A percentile compares a stretch with the other conserved stretches of the same genome.
Conservation (phyloP, 805 yeast genomes). For the Suhomyces sp. region DNA sequence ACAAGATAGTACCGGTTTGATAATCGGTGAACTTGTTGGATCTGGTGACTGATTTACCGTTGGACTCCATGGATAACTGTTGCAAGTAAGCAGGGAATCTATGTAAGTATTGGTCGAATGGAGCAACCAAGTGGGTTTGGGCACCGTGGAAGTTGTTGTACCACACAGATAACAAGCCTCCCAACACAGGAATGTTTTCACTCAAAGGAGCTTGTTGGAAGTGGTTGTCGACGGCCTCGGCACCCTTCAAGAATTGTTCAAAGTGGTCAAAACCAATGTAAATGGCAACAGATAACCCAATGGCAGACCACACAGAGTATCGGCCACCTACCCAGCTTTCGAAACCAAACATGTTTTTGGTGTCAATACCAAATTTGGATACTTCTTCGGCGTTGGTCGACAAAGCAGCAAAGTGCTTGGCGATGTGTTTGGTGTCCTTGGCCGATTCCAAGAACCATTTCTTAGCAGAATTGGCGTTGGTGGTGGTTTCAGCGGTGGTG, state of each 20-base stretch:
- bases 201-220: slow-evolving; percentile 81
- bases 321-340: slow-evolving; percentile 99
- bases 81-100: slow-evolving; percentile 99
- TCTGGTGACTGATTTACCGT: slow-evolving; percentile 96
- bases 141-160: slow-evolving; percentile 98
- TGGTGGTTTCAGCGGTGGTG: slow-evolving; percentile 97
- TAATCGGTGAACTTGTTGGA: slow-evolving; percentile 87
- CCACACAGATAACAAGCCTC: slow-evolving; percentile 95
- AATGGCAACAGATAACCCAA: slow-evolving; percentile 92
- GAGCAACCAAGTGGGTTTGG: slow-evolving; percentile 97
- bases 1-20: slow-evolving; percentile 92
- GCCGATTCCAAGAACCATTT: slow-evolving; percentile 83
- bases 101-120: slow-evolving; percentile 97
- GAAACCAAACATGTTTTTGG: slow-evolving; percentile 97
- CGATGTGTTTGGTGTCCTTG: slow-evolving; percentile 67
- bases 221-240: slow-evolving; percentile 94
- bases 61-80: slow-evolving; percentile 98
- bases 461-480: slow-evolving; percentile 95
- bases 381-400: slow-evolving; percentile 93
- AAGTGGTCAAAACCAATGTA: slow-evolving; percentile 96
- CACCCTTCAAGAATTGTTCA: slow-evolving; percentile 90
- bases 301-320: slow-evolving; percentile 99
- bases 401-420: slow-evolving; percentile 96
- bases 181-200: slow-evolving; percentile 87
- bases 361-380: slow-evolving; percentile 92